Evolutionary conservation across 345 rosid genomes (phyloP).

Genomic region (Stellera chamaejasme): DNA sequence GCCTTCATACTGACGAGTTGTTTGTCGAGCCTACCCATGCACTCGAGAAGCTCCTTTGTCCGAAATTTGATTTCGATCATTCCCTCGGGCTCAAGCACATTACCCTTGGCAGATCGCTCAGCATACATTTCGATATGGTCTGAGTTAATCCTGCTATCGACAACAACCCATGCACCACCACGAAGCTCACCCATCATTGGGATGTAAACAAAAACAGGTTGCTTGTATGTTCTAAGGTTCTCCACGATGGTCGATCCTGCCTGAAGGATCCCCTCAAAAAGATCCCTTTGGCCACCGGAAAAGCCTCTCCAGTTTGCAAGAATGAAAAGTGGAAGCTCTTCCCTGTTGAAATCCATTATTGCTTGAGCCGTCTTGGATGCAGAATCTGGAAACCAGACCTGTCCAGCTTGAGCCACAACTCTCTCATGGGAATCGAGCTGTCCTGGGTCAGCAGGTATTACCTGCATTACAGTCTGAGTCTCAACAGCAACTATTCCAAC

Average conservation of each 20-base stretch:
- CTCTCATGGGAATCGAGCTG: constrained; percentile 99
- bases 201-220: constrained; percentile 95
- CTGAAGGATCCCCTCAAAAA: constrained; percentile 98
- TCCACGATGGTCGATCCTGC: constrained; percentile 98
- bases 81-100: constrained; percentile 99
- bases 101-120: constrained; percentile 86
- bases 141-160: constrained; percentile 87
- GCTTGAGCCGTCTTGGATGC: constrained; percentile 98
- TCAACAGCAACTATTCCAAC: constrained; percentile 97
- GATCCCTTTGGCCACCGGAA: constrained; percentile 99
- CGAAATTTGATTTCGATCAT: constrained; percentile 93
- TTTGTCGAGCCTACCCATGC: constrained; percentile 95
- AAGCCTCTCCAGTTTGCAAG: constrained; percentile 99
- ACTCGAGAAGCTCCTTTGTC: constrained; percentile 84
- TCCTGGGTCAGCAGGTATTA: constrained; percentile 99
- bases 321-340: constrained; percentile 93
- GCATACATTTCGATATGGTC: constrained; percentile 99
- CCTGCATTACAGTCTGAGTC: constrained; percentile 97
- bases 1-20: constrained; percentile 56
- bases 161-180: constrained; percentile 99
- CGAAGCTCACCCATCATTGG: constrained; percentile 99
- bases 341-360: constrained; percentile 85
- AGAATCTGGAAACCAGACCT: constrained; percentile 99
- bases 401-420: constrained; percentile 99
- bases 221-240: constrained; percentile 91